Evolutionary conservation across 352 stramenopile species (phyloP).

Genomic region (Phytophthora hybrid): DNA sequence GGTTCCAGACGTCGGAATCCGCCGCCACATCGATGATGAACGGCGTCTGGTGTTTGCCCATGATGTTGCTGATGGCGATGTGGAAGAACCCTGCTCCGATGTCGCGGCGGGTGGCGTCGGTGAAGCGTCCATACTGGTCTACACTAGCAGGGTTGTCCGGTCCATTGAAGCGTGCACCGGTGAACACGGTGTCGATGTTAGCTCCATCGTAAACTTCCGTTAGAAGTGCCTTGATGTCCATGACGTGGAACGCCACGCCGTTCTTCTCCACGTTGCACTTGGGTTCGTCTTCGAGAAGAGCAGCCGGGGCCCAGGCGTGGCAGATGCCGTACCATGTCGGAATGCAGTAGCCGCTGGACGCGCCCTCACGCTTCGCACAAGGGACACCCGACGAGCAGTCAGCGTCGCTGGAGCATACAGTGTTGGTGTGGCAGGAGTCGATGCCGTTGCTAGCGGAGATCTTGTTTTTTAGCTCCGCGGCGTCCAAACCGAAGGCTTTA

Average conservation of each 20-base stretch:
- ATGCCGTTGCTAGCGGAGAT: conserved; percentile 42
- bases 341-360: conserved; percentile 7
- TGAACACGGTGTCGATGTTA: conserved; percentile 33
- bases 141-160: conserved; percentile 18
- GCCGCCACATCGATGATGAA: conserved; percentile 42
- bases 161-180: conserved; percentile 35
- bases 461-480: conserved; percentile 38
- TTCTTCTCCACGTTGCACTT: conserved; percentile 39
- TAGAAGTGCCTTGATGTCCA: conserved; percentile 41
- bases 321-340: too few relatives aligned
- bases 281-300: conserved; percentile 42
- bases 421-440: conserved; percentile 24
- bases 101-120: conserved; percentile 30
- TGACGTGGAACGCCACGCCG: conserved; percentile 37
- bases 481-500: conserved; percentile 41
- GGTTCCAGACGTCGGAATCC: conserved; percentile 43
- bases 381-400: conserved; percentile 22
- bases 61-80: conserved; percentile 41
- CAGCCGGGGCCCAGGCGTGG: conserved; percentile 8
- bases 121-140: conserved; percentile 35
- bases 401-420: conserved; percentile 12
- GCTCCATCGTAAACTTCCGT: conserved; percentile 38
- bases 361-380: conserved; percentile 26
- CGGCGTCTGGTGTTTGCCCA: conserved; percentile 28
- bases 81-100: conserved; percentile 40